phyloP scores from a whole-genome alignment of 2,329 filamentous ascomycete species.

The Chrysoporthe austroafricana region DNA sequence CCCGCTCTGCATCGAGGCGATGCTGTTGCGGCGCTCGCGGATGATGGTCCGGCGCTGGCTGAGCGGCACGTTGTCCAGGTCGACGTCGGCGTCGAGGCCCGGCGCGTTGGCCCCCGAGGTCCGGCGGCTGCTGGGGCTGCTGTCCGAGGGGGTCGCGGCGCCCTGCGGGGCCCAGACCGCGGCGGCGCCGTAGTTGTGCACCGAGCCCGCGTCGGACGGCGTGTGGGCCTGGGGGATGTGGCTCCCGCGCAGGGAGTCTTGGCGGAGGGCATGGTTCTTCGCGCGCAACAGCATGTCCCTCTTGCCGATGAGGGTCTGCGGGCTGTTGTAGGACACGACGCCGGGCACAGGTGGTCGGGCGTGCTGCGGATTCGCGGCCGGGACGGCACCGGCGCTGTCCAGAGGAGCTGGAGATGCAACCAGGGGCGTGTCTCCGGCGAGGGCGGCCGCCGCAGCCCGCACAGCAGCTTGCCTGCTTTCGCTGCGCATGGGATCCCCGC shows the following conservation, averaged over 20 bases:
- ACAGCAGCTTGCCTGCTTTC: slow-evolving; percentile 27
- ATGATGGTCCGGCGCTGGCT: slow-evolving; percentile 68
- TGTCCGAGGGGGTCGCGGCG: slow-evolving; percentile 21
- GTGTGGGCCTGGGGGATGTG: slow-evolving; percentile 31
- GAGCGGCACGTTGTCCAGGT: slow-evolving; percentile 72
- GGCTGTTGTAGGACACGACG: slow-evolving; percentile 54
- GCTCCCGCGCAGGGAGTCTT: slow-evolving; percentile 14
- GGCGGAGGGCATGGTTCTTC: slow-evolving; percentile 41
- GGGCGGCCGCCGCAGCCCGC: slow-evolving; percentile 30
- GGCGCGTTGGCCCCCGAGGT: slow-evolving; percentile 2
- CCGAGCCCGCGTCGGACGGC: slow-evolving; percentile 47
- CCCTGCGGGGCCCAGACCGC: slow-evolving; percentile 6
- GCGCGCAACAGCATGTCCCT: slow-evolving; percentile 58
- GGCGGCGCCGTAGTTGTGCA: slow-evolving; percentile 37
- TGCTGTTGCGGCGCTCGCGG: slow-evolving; percentile 50
- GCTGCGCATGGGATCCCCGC: slow-evolving; percentile 27
- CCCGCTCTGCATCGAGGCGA: slow-evolving; percentile 34
- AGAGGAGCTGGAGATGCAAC: slow-evolving; percentile 32
- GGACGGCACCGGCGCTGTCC: slow-evolving; percentile 6
- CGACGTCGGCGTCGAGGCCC: slow-evolving; percentile 34
- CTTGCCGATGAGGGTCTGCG: slow-evolving; percentile 60
- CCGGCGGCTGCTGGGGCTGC: slow-evolving; percentile 18
- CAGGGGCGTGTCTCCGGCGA: slow-evolving; percentile 25
- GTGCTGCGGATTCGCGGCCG: slow-evolving; percentile 29
- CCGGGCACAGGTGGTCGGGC: slow-evolving; percentile 44